Base-by-base conservation (phyloP, 306 rosid species). In the Lupinus albus region DNA sequence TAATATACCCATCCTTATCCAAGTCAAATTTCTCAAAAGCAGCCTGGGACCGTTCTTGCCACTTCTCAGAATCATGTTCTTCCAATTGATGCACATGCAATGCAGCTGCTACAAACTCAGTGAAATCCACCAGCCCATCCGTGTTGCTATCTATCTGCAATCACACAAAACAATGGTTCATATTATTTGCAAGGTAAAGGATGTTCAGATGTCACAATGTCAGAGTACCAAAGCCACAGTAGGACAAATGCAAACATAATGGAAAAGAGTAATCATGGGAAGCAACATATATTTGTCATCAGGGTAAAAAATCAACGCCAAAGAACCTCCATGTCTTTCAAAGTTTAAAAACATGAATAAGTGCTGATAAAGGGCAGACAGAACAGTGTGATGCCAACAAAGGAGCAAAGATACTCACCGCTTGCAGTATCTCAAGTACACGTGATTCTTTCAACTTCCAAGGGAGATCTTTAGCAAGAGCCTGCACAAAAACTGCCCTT, bases 401-500 rank as follows among this genome's bases (percentile, higher is more conserved):
- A 74, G 75, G 67, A 72, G 67, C 66, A 60, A n/a, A 60, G 47
- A 16, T 60, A 82, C 96, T 67, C 76, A 94, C 99, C 75, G 99
- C 99, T 73, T 88, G 89, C 64, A 94, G 81, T 73, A 94, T 94
- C 89, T 94, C 99, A 7, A 75, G 52, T 33, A 94, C 97, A 11
- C 97, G 85, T 28, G 95, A 81, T 9, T 90, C 99, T 84, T 94
- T 94, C 87, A 94, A 78, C 84, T 84, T 85, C 96, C 96, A 94
- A 16, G 99, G 99, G 48, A 90, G 91, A 79, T 94, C 99, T 82
- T 94, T 91, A 51, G 99, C 99, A 74, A 94, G 97, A 54, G 99
- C 99, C 99, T 94, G 88, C 87, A 76, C 55, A 9, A 49, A 81
- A 68, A 35, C 35, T 52, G 53, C 64, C 71, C 61, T 44, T 72